These are phyloP conservation scores for Thermochaetoides thermophila DNA, from an alignment of 495 filamentous ascomycete species.

Conservation along the genomic window DNA sequence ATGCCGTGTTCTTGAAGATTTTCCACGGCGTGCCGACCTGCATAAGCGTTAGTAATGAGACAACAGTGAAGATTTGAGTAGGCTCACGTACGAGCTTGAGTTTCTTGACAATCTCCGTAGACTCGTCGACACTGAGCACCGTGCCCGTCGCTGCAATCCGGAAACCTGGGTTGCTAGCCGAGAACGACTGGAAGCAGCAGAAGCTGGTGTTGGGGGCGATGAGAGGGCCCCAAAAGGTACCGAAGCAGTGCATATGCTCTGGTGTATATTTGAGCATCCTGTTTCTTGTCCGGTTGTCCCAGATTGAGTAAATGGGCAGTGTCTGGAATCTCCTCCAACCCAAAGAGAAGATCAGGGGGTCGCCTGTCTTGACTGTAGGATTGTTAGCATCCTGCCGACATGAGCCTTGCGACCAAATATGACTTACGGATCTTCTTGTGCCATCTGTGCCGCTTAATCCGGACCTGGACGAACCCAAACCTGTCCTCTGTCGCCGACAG, in stretches of 20 bases:
- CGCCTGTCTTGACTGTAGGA: conserved; percentile 65
- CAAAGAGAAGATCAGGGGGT: conserved; percentile 90
- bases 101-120: conserved; percentile 95
- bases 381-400: not conserved
- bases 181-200: conserved; percentile 83
- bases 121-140: conserved; percentile 82
- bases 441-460: conserved; percentile 95
- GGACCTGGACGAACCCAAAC: conserved; percentile 85
- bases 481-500: conserved; percentile 84
- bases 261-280: conserved; percentile 84
- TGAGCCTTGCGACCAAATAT: not conserved
- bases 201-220: conserved; percentile 94
- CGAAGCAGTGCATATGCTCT: conserved; percentile 95
- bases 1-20: conserved; percentile 98
- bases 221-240: conserved; percentile 85
- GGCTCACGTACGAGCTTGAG: conserved; percentile 51
- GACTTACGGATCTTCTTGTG: conserved; percentile 73
- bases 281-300: conserved; percentile 81
- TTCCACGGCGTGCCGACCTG: conserved; percentile 55
- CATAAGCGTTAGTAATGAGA: too few species aligned
- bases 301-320: conserved; percentile 84
- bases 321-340: conserved; percentile 96
- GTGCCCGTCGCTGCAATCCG: conserved; percentile 88
- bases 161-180: conserved; percentile 77
- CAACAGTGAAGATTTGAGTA: too few species aligned